phyloP scores from a whole-genome alignment of 2,329 filamentous ascomycete genomes.

The Colletotrichum chrysophilum region DNA sequence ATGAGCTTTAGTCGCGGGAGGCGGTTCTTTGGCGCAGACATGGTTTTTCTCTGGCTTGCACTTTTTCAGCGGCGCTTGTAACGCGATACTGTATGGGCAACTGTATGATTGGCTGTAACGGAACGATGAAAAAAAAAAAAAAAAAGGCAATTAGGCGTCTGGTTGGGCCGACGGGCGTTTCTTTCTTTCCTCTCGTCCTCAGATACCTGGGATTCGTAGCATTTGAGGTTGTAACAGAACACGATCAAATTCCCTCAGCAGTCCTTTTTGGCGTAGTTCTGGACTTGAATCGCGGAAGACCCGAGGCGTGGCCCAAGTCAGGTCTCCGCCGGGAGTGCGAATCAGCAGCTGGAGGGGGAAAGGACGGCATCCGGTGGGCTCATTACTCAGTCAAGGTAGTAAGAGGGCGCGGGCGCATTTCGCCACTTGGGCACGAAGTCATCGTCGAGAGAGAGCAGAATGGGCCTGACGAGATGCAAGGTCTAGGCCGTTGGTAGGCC shows the following conservation, averaged over 20 bases:
- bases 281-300: not conserved
- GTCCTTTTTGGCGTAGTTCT: too few relatives aligned
- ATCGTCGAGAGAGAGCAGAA: not conserved
- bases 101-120: not conserved
- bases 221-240: not conserved
- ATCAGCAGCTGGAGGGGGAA: not conserved
- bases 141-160: not conserved
- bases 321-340: not conserved
- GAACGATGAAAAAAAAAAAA: not conserved
- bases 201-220: not conserved
- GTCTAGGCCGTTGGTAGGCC: not conserved
- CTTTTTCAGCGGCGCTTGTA: not conserved
- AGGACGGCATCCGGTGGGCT: not conserved
- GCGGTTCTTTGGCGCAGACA: not conserved
- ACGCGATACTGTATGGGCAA: not conserved
- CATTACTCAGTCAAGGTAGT: not conserved
- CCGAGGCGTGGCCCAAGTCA: not conserved
- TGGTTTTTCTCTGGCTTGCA: not conserved
- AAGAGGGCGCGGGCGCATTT: not conserved
- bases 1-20: conserved; percentile 4
- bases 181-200: not conserved
- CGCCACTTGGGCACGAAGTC: not conserved
- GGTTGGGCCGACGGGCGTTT: not conserved
- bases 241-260: not conserved
- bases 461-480: not conserved